Evolutionary conservation across 805 yeast genomes (phyloP), one percentile per base, ranked within the genome.

Genomic region (Yamadazyma laniorum): DNA sequence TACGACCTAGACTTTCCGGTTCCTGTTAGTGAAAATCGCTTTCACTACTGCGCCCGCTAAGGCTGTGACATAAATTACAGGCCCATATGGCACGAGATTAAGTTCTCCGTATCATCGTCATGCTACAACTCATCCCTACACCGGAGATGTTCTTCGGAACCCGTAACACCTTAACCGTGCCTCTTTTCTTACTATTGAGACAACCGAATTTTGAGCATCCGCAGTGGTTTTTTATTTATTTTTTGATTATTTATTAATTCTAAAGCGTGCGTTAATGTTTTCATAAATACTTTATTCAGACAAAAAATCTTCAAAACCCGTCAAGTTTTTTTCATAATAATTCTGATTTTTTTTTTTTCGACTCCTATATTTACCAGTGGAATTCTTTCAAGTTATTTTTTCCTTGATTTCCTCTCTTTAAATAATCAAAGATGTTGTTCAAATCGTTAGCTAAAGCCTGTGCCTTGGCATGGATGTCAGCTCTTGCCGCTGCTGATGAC

Each of bases 401-500:
- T 21, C 23, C 6, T 6, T 21, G 23, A 21, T 21, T 21, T 21
- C 9, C 23, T 21, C 9, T 9, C 23, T 21, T 21, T 9, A 9
- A 21, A 6, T 21, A 6, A 21, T 6, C 11, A 11, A 29, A 5
- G 19, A 41, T 41, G 44, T 41, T 41, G 29, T 41, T 41, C 39
- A 16, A 33, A 25, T 35, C 39, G 6, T 12, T 41, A 6, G 14
- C 35, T 14, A 34, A 28, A 12, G 32, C 34, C 22, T 16, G 31
- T 22, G 38, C 27, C 18, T 29, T 34, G n/a, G 25, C 38, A 7
- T 38, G 31, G 29, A 19, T 40, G 11, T 21, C 43, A 11, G 29
- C 39, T 19, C 15, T 39, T 17, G 40, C 39, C 5, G 23, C 25
- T 14, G 76, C 74, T 42, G 74, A 48, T 21, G 74, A 65, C 34